Conservation (phyloP, 129 eudicot species). For the Flaveria brownii region DNA sequence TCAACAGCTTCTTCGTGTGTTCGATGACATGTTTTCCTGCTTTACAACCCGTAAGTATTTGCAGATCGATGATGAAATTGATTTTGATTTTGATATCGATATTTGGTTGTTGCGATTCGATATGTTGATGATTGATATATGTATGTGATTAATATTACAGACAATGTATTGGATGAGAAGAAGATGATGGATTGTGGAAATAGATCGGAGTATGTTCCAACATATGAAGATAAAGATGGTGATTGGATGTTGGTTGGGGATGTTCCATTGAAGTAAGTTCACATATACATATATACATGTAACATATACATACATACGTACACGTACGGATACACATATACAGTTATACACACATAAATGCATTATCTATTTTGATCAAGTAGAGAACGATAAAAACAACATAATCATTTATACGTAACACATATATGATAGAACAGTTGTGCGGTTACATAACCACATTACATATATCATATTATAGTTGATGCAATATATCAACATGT, state of each 20-base stretch:
- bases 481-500: no score
- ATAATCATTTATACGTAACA: background rate
- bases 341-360: background rate
- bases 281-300: background rate
- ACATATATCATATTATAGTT: no score
- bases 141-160: background rate
- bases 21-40: constrained; percentile 59
- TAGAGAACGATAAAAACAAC: background rate
- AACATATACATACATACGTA: background rate
- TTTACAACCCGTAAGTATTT: constrained; percentile 43
- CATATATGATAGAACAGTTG: no score
- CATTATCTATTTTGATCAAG: no score
- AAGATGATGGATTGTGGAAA: constrained; percentile 48
- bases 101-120: background rate
- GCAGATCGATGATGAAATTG: background rate
- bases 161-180: constrained; percentile 45
- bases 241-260: constrained; percentile 87
- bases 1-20: constrained; percentile 48
- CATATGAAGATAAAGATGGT: constrained; percentile 88
- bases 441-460: no score
- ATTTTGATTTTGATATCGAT: background rate
- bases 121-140: no score
- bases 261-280: constrained; percentile 90
- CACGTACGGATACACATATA: no score
- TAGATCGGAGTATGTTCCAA: constrained; percentile 64